Percentiles rank a stretch among this genome's conserved stretches.
Evolutionary conservation across 2,329 filamentous ascomycete genomes (phyloP).

Genomic region (Zymoseptoria ardabiliae): DNA sequence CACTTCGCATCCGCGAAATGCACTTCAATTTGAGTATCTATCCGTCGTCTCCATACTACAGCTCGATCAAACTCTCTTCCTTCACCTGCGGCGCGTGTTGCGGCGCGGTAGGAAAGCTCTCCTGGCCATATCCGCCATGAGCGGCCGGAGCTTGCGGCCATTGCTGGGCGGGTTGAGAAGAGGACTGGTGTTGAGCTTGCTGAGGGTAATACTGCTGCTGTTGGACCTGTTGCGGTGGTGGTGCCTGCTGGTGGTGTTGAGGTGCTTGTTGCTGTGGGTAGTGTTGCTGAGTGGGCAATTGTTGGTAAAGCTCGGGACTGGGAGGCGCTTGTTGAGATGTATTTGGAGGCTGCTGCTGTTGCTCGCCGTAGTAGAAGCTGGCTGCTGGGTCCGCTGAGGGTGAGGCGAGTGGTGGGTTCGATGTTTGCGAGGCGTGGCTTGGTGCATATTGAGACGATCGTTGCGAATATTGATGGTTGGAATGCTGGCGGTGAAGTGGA

Average conservation of each 20-base stretch:
- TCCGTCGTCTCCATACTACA: slow-evolving; percentile 12
- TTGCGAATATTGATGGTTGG: slow-evolving; percentile 25
- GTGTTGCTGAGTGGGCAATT: slow-evolving; percentile 28
- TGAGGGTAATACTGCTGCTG: slow-evolving; percentile 17
- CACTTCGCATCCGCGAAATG: background rate
- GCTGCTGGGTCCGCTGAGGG: slow-evolving; percentile 45
- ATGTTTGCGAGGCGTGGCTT: slow-evolving; percentile 26
- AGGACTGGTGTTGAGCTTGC: slow-evolving; percentile 5
- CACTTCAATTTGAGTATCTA: background rate
- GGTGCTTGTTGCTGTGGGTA: slow-evolving; percentile 13
- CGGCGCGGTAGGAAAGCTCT: slow-evolving; percentile 28
- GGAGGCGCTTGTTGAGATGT: slow-evolving; percentile 19
- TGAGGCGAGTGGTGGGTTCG: slow-evolving; percentile 22
- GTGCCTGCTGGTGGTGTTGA: slow-evolving; percentile 12
- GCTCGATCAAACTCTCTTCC: slow-evolving; percentile 32
- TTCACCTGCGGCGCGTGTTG: slow-evolving; percentile 27
- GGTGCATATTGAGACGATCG: slow-evolving; percentile 31
- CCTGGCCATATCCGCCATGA: slow-evolving; percentile 28
- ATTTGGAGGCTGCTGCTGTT: slow-evolving; percentile 13
- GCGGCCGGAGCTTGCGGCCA: slow-evolving; percentile 29
- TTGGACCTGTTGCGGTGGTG: slow-evolving; percentile 13
- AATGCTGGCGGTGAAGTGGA: slow-evolving; percentile 25
- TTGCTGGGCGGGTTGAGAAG: slow-evolving; percentile 14
- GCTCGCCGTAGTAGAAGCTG: slow-evolving; percentile 51
- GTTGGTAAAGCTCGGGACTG: slow-evolving; percentile 28